Conservation (phyloP, 495 filamentous ascomycete genomes). For the Schizothecium vesticola region DNA sequence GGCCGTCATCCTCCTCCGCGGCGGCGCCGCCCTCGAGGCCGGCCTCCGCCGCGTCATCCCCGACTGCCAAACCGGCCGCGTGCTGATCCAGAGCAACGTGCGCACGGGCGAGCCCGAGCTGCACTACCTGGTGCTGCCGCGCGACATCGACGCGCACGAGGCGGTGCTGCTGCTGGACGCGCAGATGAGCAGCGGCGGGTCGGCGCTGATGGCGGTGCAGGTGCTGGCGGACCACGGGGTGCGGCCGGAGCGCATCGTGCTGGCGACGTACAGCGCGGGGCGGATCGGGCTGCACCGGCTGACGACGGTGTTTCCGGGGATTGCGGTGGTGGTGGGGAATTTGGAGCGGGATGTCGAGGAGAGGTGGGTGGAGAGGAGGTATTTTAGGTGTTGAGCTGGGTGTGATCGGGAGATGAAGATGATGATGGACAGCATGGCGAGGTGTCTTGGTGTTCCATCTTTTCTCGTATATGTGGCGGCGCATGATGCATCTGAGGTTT, state of each 20-base stretch:
- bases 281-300: conserved; percentile 67
- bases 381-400: conserved; percentile 28
- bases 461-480: neutral
- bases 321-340: conserved; percentile 75
- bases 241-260: conserved; percentile 66
- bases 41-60: conserved; percentile 84
- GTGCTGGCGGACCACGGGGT: conserved; percentile 93
- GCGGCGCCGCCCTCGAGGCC: conserved; percentile 79
- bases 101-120: conserved; percentile 84
- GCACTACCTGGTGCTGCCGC: conserved; percentile 75
- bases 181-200: conserved; percentile 89
- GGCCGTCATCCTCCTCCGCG: conserved; percentile 82
- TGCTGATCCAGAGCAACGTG: conserved; percentile 85
- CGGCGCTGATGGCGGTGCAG: conserved; percentile 92
- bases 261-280: conserved; percentile 32
- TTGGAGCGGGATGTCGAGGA: conserved; percentile 43
- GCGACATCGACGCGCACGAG: conserved; percentile 62
- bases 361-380: conserved; percentile 35
- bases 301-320: conserved; percentile 77
- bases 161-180: conserved; percentile 83
- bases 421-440: neutral
- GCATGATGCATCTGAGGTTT: neutral
- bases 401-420: too few relatives aligned
- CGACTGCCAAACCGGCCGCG: conserved; percentile 80
- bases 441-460: neutral